Evolutionary conservation across 306 rosid species (phyloP), one percentile per base, ranked within the genome.

Genomic region (Lathyrus oleraceus): DNA sequence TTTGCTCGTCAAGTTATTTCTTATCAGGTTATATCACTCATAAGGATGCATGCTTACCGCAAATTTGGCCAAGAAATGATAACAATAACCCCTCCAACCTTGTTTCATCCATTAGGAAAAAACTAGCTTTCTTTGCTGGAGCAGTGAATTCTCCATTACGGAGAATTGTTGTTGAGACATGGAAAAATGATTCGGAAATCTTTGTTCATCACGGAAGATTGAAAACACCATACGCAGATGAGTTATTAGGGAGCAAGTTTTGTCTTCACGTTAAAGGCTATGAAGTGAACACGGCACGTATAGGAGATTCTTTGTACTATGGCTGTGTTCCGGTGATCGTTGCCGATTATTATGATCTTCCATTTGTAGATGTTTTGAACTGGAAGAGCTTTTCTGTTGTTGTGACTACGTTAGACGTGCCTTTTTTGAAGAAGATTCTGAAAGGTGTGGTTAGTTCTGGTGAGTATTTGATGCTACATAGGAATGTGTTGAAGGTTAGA

Each of bases 231-330:
- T 92, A 92, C n/a, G 87, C 87, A 10, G 92, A 87, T 62, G 90
- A 80, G 72, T 72, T 92, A 61, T 75, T 92, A 56, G 82, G 86
- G 10, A 92, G 96, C 87, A 89, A 84, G 82, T 92, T 87, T 79
- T 92, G 97, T 82, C 91, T 92, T 70, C 97, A 92, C 53, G 96
- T 84, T 3, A 92, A 89, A 77, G 96, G 96, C 71, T 89, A 69
- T 47, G 97, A 89, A 78, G 96, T 92, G 74, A 92, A 92, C 80
- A 92, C 97, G 1, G 95, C 95, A 39, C 92, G 96, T 0, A 76
- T 92, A 4, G 92, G 84, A 19, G 96, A 92, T 60, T 89, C 97
- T 2, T 19, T 92, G 21, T 92, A 86, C 19, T 89, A 89, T 42
- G 97, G 97, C 60, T 92, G 96, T 7, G 86, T 92, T 76, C 97